Evolutionary conservation across 495 filamentous ascomycete species (phyloP).

Genomic region (Hapsidospora chrysogenum): DNA sequence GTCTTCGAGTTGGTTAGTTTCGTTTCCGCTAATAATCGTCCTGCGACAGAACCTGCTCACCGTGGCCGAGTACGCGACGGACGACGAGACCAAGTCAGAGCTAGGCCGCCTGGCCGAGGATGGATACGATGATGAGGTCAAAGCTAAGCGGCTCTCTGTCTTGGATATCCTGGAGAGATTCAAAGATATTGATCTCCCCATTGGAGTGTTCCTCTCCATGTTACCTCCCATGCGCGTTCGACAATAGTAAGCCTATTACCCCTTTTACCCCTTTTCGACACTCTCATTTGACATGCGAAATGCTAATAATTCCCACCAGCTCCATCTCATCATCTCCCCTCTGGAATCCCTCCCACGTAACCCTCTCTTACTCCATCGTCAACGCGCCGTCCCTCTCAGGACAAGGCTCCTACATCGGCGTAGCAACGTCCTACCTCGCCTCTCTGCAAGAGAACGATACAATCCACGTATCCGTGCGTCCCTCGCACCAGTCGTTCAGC

Average conservation of each 20-base stretch:
- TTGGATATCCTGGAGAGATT: constrained; percentile 49
- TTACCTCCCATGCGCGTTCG: constrained; percentile 59
- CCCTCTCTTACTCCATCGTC: constrained; percentile 51
- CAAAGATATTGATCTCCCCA: constrained; percentile 34
- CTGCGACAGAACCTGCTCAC: constrained; percentile 25
- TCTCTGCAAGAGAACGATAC: constrained; percentile 41
- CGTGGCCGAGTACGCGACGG: constrained; percentile 21
- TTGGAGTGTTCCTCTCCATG: constrained; percentile 48
- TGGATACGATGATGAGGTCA: constrained; percentile 34
- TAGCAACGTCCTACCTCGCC: constrained; percentile 43
- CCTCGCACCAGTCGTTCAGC: constrained; percentile 44
- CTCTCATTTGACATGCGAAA: too few species aligned
- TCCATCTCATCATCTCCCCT: constrained; percentile 64
- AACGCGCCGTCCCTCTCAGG: constrained; percentile 36
- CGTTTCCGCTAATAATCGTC: not conserved
- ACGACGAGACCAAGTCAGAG: constrained; percentile 17
- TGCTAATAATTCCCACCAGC: constrained; percentile 10
- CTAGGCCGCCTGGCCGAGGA: constrained; percentile 32
- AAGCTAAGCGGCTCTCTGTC: constrained; percentile 39
- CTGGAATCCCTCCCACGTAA: constrained; percentile 36
- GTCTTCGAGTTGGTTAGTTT: not conserved
- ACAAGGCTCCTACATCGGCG: constrained; percentile 31
- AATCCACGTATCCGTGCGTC: constrained; percentile 44
- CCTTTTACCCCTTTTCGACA: not conserved
- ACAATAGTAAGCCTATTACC: constrained; percentile 34